Evolutionary conservation across 805 yeast genomes (phyloP).

Genomic region (Wickerhamomyces canadensis): DNA sequence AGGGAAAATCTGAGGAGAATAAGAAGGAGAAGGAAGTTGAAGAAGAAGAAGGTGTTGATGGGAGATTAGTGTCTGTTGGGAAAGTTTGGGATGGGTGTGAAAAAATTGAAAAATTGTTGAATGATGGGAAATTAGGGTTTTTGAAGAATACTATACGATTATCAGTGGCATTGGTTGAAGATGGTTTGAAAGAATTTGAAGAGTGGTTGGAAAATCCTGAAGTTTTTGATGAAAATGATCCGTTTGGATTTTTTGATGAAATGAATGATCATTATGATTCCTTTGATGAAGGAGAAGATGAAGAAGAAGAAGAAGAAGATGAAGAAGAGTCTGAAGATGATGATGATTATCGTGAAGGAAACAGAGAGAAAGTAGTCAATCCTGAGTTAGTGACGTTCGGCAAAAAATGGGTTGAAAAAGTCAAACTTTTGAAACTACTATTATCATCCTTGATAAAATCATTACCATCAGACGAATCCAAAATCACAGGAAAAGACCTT

Average conservation of each 20-base stretch:
- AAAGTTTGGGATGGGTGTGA: slow-evolving; percentile 70
- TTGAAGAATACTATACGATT: slow-evolving; percentile 41
- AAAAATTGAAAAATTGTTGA: slow-evolving; percentile 33
- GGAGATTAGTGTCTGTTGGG: slow-evolving; percentile 56
- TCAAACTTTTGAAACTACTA: slow-evolving; percentile 52
- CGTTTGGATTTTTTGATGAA: slow-evolving; percentile 41
- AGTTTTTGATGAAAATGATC: slow-evolving; percentile 39
- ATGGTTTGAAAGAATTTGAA: slow-evolving; percentile 60
- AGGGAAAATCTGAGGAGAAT: slow-evolving; percentile 15
- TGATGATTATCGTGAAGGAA: slow-evolving; percentile 14
- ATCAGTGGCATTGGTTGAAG: slow-evolving; percentile 44
- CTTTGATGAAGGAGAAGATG: slow-evolving; percentile 26
- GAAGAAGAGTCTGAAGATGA: slow-evolving; percentile 19
- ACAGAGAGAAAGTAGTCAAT: slow-evolving; percentile 24
- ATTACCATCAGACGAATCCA: slow-evolving; percentile 36
- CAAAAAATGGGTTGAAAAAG: slow-evolving; percentile 43
- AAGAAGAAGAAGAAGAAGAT: slow-evolving; percentile 23
- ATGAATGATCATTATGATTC: too few relatives aligned
- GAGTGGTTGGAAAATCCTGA: slow-evolving; percentile 67
- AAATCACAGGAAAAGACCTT: slow-evolving; percentile 34
- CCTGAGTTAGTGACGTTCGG: slow-evolving; percentile 36
- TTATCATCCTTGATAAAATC: slow-evolving; percentile 55
- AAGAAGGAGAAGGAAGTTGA: slow-evolving; percentile 24
- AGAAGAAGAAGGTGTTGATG: slow-evolving; percentile 19
- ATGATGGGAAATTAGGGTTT: slow-evolving; percentile 48